These are phyloP conservation scores for Candida glucosophila DNA, from an alignment of 1,139 yeast genomes.

Conservation along the genomic window DNA sequence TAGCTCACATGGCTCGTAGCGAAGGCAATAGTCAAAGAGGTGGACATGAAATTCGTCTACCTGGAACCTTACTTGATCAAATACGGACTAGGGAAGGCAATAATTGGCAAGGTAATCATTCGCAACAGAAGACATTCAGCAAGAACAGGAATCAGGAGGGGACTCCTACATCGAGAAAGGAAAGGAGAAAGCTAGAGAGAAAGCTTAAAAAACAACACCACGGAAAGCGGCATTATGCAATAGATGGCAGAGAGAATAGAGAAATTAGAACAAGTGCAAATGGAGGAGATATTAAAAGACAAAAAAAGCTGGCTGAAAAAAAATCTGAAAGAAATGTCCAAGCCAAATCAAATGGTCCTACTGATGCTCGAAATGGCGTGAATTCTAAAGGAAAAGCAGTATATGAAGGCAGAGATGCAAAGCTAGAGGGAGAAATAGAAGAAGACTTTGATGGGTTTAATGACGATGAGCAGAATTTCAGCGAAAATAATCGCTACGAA, in stretches of 20 bases:
- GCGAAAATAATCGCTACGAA: too few relatives aligned
- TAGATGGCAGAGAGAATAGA: conserved; percentile 4
- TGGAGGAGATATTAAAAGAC: conserved; percentile 5
- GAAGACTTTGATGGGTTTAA: too few relatives aligned
- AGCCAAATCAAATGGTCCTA: too few relatives aligned
- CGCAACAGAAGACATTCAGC: conserved; percentile 12
- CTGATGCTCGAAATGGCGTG: too few relatives aligned
- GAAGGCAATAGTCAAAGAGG: conserved; percentile 8
- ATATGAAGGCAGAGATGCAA: too few relatives aligned
- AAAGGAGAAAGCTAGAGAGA: conserved; percentile 49
- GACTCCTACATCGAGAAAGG: conserved; percentile 38
- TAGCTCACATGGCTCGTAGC: conserved; percentile 4
- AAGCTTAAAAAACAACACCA: conserved; percentile 33
- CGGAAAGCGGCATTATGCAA: not conserved
- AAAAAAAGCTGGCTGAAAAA: too few relatives aligned
- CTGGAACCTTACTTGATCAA: conserved; percentile 60
- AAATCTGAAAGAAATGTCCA: not conserved
- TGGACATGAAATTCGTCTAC: conserved; percentile 50
- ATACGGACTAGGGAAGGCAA: conserved; percentile 38
- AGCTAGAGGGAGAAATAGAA: too few relatives aligned
- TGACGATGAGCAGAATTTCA: too few relatives aligned
- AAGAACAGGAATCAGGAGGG: conserved; percentile 20
- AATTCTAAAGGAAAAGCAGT: too few relatives aligned
- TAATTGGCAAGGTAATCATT: conserved; percentile 28
- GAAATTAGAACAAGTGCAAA: conserved; percentile 4